A percentile compares a stretch with the other conserved stretches of the same genome.
These are phyloP conservation scores for Athelia sp. DNA, from an alignment of 1,284 basidiomycete species.

Conservation along the genomic window DNA sequence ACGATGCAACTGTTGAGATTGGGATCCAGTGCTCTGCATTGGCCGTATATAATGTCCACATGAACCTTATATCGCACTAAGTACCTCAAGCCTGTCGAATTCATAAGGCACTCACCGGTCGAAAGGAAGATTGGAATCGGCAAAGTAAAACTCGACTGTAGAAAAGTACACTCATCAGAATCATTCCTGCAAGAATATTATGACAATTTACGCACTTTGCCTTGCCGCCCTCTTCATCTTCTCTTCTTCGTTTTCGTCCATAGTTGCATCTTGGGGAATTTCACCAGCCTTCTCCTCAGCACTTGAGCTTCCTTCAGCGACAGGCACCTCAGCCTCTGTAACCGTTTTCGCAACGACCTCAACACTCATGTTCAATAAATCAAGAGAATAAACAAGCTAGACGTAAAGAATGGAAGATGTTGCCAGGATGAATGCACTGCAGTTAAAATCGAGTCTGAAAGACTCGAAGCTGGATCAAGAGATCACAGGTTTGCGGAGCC, in stretches of 20 bases:
- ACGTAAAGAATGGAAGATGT: too few relatives aligned
- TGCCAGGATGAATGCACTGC: too few relatives aligned
- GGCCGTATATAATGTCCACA: slow-evolving; percentile 84
- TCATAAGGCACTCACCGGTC: slow-evolving; percentile 64
- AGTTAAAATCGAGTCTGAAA: too few relatives aligned
- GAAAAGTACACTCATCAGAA: slow-evolving; percentile 2
- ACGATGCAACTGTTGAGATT: slow-evolving; percentile 83
- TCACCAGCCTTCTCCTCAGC: not conserved
- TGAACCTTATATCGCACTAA: slow-evolving; percentile 61
- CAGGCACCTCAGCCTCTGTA: not conserved
- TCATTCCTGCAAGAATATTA: slow-evolving; percentile 5
- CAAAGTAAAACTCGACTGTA: slow-evolving; percentile 96
- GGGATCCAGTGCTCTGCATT: slow-evolving; percentile 89
- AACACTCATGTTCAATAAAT: not conserved
- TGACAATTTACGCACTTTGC: slow-evolving; percentile 35
- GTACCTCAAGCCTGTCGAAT: not conserved
- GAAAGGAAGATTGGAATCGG: slow-evolving; percentile 92
- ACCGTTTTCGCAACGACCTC: not conserved
- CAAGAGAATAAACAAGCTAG: not conserved
- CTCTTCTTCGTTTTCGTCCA: slow-evolving; percentile 23
- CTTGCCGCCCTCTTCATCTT: slow-evolving; percentile 37
- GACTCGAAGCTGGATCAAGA: too few relatives aligned
- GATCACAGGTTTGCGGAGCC: too few relatives aligned
- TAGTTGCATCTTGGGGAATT: slow-evolving; percentile 5
- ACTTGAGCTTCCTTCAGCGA: not conserved